A percentile compares a stretch with the other conserved stretches of the same genome.
Evolutionary conservation across 2,329 filamentous ascomycete genomes (phyloP).

Genomic region (Furcasterigmium sp.): DNA sequence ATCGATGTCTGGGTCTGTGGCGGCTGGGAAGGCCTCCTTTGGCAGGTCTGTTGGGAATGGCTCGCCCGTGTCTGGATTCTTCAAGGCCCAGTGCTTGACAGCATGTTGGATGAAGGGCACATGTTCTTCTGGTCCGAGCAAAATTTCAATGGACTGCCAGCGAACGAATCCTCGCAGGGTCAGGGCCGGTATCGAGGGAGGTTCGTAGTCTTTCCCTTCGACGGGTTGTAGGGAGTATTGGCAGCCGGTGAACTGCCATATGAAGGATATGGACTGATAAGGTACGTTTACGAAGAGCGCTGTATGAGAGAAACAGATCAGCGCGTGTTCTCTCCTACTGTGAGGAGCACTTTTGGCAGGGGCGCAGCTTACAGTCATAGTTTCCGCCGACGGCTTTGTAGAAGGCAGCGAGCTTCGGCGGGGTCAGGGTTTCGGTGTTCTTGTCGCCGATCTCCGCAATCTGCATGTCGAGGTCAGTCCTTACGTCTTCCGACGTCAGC

Average conservation of each 20-base stretch:
- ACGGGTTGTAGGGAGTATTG: conserved; percentile 80
- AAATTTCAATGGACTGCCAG: conserved; percentile 88
- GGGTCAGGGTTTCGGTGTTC: conserved; percentile 48
- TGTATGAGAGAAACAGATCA: conserved; percentile 19
- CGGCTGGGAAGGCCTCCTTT: conserved; percentile 59
- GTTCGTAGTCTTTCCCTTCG: conserved; percentile 59
- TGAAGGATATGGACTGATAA: conserved; percentile 74
- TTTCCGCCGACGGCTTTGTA: conserved; percentile 71
- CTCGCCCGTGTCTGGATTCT: conserved; percentile 67
- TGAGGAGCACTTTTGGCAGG: not conserved
- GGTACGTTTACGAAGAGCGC: conserved; percentile 75
- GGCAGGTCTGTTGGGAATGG: conserved; percentile 59
- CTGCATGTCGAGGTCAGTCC: conserved; percentile 32
- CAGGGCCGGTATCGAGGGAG: conserved; percentile 76
- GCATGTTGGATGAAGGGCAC: conserved; percentile 77
- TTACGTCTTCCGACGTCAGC: too few species aligned
- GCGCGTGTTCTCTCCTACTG: not conserved
- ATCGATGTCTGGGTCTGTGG: conserved; percentile 74
- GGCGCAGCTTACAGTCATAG: conserved; percentile 55
- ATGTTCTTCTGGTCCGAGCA: conserved; percentile 85
- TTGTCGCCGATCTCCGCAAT: conserved; percentile 53
- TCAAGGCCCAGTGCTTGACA: conserved; percentile 70
- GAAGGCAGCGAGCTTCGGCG: conserved; percentile 68
- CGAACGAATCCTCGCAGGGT: conserved; percentile 81
- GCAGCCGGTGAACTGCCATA: conserved; percentile 88